Evolutionary conservation across 176 grass and related monocot genomes (phyloP).

Genomic region (Eragrostis nindensis): DNA sequence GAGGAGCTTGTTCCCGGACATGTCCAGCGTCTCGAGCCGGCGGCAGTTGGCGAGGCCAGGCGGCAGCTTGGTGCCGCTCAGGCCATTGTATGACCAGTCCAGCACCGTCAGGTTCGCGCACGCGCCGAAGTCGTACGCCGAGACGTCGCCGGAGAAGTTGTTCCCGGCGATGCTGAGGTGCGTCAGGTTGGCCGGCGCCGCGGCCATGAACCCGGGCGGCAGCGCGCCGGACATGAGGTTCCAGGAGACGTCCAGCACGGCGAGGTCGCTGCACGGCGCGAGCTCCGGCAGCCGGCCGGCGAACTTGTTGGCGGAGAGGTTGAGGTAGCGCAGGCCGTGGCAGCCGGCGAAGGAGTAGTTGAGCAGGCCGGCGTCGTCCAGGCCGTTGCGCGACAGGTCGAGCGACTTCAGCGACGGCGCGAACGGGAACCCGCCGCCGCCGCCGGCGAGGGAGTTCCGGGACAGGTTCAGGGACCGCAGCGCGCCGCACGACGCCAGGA

Average conservation of each 20-base stretch:
- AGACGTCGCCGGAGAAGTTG: slow-evolving; percentile 83
- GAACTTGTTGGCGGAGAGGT: slow-evolving; percentile 87
- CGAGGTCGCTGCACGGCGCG: slow-evolving; percentile 53
- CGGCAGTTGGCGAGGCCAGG: slow-evolving; percentile 55
- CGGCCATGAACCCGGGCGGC: slow-evolving; percentile 46
- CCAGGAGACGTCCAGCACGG: slow-evolving; percentile 69
- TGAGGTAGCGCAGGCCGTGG: slow-evolving; percentile 69
- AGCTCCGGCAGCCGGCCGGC: slow-evolving; percentile 48
- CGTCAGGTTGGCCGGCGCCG: slow-evolving; percentile 50
- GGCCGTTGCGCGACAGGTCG: slow-evolving; percentile 75
- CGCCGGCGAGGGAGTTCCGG: slow-evolving; percentile 56
- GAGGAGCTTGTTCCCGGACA: slow-evolving; percentile 74
- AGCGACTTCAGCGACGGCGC: slow-evolving; percentile 57
- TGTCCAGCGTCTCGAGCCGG: slow-evolving; percentile 57
- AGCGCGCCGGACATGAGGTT: slow-evolving; percentile 76
- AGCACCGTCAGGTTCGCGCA: slow-evolving; percentile 64
- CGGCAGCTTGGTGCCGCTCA: slow-evolving; percentile 50
- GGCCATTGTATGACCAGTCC: slow-evolving; percentile 72
- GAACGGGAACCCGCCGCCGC: slow-evolving; percentile 61
- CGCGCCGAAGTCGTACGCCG: slow-evolving; percentile 59
- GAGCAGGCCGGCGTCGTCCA: slow-evolving; percentile 61
- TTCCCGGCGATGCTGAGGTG: slow-evolving; percentile 68
- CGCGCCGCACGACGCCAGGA: slow-evolving; percentile 58
- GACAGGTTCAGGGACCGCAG: slow-evolving; percentile 74
- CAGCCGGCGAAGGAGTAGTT: slow-evolving; percentile 77